Evolutionary conservation across 768 basidiomycete genomes (phyloP), one percentile per base, ranked within the genome.

Genomic region (Pilatotrama ljubarskyi): DNA sequence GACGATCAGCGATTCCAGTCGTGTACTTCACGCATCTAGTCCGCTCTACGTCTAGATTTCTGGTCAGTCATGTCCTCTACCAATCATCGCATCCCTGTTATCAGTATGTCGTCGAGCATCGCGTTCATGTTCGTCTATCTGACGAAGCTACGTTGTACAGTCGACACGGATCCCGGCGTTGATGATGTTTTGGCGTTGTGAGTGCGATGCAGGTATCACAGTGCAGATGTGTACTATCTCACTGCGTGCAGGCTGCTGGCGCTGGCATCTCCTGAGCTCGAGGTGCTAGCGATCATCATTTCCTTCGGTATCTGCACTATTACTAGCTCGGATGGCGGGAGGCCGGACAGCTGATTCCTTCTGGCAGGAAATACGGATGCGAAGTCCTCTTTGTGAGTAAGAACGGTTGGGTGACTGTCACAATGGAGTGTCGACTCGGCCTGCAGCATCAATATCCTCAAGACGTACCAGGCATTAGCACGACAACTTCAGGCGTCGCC

Each of bases 151-250:
- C 15, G 6, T 36, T 20, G n/a, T 11, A 5, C 66, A 92, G 90
- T 92, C 67, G 91, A 93, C 65, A 90, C 90, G 25, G 92, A 95
- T 69, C 90, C 92, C 7, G 93, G 93, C 35, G 87, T 93, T 3
- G 93, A 95, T 68, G 93, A 95, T 70, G 77, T 80, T 24, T 65
- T 93, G 51, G 91, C 91, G 26, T 84, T 95, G 91, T 88, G 58
- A 59, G 85, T 72, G 18, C 11, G 3, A 3, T 25, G 17, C 17
- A 2, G 2, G 5, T 9, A n/a, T 50, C 18, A 13, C 9, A 5
- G 29, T 32, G 4, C 8, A 7, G 36, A 1, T 15, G 13, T 18
- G 14, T 18, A 20, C 20, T 0, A 18, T 7, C 18, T 20, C 26
- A 24, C 50, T 2, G 25, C 22, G 10, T 59, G 8, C 66, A 92